Percentiles rank a stretch among this genome's conserved stretches.
phyloP scores from a whole-genome alignment of 768 basidiomycete genomes.

The Hirschioporus abietinus region DNA sequence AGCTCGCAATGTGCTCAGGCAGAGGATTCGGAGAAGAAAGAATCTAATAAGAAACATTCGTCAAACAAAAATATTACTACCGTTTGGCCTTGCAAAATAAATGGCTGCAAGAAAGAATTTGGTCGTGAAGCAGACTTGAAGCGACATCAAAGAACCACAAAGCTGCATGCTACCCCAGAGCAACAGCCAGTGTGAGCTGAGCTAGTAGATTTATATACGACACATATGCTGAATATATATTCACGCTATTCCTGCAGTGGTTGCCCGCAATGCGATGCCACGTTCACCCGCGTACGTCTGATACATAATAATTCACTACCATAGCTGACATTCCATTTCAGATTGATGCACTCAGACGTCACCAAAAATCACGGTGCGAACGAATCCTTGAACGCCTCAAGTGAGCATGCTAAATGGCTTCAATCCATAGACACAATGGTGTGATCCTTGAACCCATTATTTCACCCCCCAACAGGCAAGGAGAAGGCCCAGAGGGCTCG shows the following conservation, averaged over 20 bases:
- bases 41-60: conserved; percentile 34
- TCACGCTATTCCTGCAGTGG: conserved; percentile 34
- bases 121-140: conserved; percentile 80
- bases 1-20: conserved; percentile 21
- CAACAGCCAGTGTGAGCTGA: conserved; percentile 39
- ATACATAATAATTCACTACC: conserved; percentile 7
- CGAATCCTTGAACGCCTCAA: conserved; percentile 9
- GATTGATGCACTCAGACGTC: conserved; percentile 79
- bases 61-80: conserved; percentile 42
- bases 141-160: conserved; percentile 76
- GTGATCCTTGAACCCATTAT: conserved; percentile 49
- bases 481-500: conserved; percentile 22
- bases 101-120: conserved; percentile 78
- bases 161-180: conserved; percentile 66
- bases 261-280: conserved; percentile 77
- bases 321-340: conserved; percentile 24
- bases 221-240: conserved; percentile 4
- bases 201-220: conserved; percentile 22
- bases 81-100: conserved; percentile 76
- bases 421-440: conserved; percentile 53
- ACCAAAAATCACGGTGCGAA: conserved; percentile 70
- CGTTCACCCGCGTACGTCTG: conserved; percentile 65
- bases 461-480: conserved; percentile 15
- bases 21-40: conserved; percentile 34
- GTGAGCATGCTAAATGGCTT: conserved; percentile 7